Percentiles rank a stretch among this genome's conserved stretches.
These are phyloP conservation scores for Plenodomus lindquistii DNA, from an alignment of 2,329 filamentous ascomycete species.

Conservation along the genomic window DNA sequence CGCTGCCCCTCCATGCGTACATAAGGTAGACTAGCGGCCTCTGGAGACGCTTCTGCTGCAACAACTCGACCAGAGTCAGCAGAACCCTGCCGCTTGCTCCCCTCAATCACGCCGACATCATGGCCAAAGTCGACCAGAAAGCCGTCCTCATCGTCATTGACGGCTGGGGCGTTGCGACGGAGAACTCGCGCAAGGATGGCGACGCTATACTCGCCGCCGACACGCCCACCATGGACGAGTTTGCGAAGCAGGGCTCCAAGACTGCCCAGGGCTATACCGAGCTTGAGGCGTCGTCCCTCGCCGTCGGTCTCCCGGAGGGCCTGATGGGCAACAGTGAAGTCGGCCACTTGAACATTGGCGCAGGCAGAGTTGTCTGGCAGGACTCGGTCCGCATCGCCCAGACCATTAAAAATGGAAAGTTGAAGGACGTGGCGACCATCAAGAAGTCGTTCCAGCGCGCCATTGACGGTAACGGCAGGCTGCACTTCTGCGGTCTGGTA, in stretches of 20 bases:
- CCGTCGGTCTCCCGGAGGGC: conserved; percentile 92
- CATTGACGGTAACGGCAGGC: conserved; percentile 84
- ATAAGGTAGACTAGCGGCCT: background rate
- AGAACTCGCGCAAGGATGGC: conserved; percentile 80
- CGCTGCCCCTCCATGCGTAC: conserved; percentile 32
- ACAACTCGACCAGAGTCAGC: background rate
- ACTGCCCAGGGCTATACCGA: conserved; percentile 83
- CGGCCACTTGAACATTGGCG: conserved; percentile 97
- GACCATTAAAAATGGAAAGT: conserved; percentile 81
- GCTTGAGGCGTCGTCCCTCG: conserved; percentile 93
- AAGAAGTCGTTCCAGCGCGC: conserved; percentile 76
- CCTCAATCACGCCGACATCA: conserved; percentile 46
- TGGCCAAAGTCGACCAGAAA: conserved; percentile 71
- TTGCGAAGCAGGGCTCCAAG: conserved; percentile 67
- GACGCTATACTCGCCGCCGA: conserved; percentile 94
- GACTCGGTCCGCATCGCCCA: conserved; percentile 92
- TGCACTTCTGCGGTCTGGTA: conserved; percentile 89
- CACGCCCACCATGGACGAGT: conserved; percentile 92
- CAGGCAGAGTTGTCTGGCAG: conserved; percentile 97
- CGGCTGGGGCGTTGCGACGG: conserved; percentile 90
- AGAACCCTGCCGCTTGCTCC: background rate
- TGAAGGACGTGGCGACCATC: conserved; percentile 77
- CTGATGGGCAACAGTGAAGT: conserved; percentile 99
- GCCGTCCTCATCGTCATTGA: conserved; percentile 91
- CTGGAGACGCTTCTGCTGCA: background rate